Evolutionary conservation across 306 rosid genomes (phyloP).

Genomic region (Coriaria nepalensis): DNA sequence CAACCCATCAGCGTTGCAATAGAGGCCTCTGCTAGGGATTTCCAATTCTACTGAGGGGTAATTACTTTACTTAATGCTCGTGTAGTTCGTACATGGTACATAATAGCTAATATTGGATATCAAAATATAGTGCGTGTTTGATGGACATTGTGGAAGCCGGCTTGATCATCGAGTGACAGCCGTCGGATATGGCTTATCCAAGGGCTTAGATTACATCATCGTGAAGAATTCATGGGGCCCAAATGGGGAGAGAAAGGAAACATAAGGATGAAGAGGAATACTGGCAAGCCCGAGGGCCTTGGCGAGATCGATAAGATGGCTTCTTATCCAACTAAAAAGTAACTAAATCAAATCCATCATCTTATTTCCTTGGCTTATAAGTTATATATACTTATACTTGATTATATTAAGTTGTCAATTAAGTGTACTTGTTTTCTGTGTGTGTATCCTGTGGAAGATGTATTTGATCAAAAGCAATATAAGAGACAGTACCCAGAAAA

Average conservation of each 20-base stretch:
- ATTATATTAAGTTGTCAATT: no score
- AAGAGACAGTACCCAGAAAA: no score
- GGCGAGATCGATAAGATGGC: conserved; percentile 61
- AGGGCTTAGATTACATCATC: conserved; percentile 36
- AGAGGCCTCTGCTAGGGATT: conserved; percentile 58
- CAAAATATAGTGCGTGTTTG: conserved; percentile 37
- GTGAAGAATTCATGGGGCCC: conserved; percentile 58
- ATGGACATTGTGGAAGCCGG: conserved; percentile 51
- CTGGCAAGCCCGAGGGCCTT: conserved; percentile 39
- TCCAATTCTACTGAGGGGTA: conserved; percentile 69
- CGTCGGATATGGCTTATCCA: conserved; percentile 56
- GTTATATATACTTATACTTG: no score
- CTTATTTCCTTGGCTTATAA: no score
- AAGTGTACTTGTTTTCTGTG: no score
- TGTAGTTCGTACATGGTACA: no score
- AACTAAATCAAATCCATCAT: conserved; percentile 7
- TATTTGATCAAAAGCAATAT: no score
- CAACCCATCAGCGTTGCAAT: conserved; percentile 68
- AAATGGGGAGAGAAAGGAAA: conserved; percentile 71
- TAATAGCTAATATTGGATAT: neutral
- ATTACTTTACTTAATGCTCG: neutral
- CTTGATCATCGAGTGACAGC: conserved; percentile 71
- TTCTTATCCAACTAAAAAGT: conserved; percentile 51
- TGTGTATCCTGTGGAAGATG: no score
- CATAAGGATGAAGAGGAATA: conserved; percentile 47